A percentile compares a stretch with the other conserved stretches of the same genome.
Evolutionary conservation across 768 basidiomycete genomes (phyloP).

Genomic region (Termitomyces sp.): DNA sequence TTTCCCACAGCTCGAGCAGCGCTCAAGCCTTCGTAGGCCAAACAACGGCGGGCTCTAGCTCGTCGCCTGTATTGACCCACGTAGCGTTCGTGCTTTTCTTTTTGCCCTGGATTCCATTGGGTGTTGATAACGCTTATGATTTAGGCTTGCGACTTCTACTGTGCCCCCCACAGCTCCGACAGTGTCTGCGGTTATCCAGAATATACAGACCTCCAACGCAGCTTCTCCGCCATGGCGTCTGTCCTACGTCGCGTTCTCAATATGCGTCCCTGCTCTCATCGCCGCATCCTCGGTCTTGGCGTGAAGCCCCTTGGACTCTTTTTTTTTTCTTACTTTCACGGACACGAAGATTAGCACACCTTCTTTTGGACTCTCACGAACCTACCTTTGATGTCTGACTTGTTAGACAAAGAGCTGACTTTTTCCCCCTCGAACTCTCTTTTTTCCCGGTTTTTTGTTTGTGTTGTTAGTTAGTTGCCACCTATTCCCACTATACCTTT

Average conservation of each 20-base stretch:
- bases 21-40: not conserved
- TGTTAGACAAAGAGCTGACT: not conserved
- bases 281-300: not conserved
- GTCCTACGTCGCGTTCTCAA: not conserved
- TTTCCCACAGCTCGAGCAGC: not conserved
- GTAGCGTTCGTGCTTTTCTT: not conserved
- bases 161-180: not conserved
- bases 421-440: not conserved
- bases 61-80: not conserved
- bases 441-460: not conserved
- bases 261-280: slow-evolving; percentile 3
- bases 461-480: too few species aligned
- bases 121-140: too few species aligned
- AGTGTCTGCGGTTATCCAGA: not conserved
- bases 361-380: too few species aligned
- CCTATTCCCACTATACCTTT: not conserved
- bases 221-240: not conserved
- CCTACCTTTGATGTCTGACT: too few species aligned
- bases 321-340: not conserved
- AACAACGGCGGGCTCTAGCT: not conserved
- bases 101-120: too few species aligned
- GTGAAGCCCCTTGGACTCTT: not conserved
- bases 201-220: slow-evolving; percentile 4
- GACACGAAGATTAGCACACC: not conserved
- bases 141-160: not conserved